phyloP scores from a whole-genome alignment of 2,329 filamentous ascomycete genomes.

The Lasiodiplodia theobromae region DNA sequence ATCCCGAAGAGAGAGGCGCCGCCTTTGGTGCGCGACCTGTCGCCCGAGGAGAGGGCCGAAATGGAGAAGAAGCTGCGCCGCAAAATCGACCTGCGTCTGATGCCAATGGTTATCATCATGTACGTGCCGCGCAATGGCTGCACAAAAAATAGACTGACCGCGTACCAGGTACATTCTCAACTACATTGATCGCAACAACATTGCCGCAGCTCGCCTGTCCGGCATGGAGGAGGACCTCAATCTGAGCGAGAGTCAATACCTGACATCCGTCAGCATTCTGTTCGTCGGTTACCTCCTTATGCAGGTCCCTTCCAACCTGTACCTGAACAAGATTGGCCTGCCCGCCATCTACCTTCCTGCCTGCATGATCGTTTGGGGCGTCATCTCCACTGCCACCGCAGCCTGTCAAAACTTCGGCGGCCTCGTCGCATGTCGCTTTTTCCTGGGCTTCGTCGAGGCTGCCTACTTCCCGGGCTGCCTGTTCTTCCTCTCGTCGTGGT shows the following conservation, averaged over 20 bases:
- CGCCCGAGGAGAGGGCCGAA: slow-evolving; percentile 58
- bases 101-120: slow-evolving; percentile 75
- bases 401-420: slow-evolving; percentile 54
- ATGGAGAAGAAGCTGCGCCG: slow-evolving; percentile 68
- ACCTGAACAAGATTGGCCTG: slow-evolving; percentile 50
- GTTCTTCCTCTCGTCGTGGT: slow-evolving; percentile 72
- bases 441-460: slow-evolving; percentile 61
- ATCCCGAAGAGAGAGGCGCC: slow-evolving; percentile 35
- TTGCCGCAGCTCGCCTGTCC: slow-evolving; percentile 68
- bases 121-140: slow-evolving; percentile 52
- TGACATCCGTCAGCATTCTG: slow-evolving; percentile 60
- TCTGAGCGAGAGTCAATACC: slow-evolving; percentile 66
- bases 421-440: slow-evolving; percentile 59
- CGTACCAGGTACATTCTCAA: slow-evolving; percentile 77
- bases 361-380: slow-evolving; percentile 52
- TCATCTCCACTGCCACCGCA: slow-evolving; percentile 49
- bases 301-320: slow-evolving; percentile 57
- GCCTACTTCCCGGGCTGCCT: slow-evolving; percentile 65
- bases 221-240: slow-evolving; percentile 68
- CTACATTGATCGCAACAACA: slow-evolving; percentile 74
- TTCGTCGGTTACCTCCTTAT: slow-evolving; percentile 64
- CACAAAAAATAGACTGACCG: not conserved
- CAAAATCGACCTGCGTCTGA: slow-evolving; percentile 73
- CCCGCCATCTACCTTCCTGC: slow-evolving; percentile 50
- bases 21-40: slow-evolving; percentile 51